Percentiles rank a stretch among this genome's conserved stretches.
Conservation (phyloP, 805 yeast species). For the Yamadazyma laniorum region DNA sequence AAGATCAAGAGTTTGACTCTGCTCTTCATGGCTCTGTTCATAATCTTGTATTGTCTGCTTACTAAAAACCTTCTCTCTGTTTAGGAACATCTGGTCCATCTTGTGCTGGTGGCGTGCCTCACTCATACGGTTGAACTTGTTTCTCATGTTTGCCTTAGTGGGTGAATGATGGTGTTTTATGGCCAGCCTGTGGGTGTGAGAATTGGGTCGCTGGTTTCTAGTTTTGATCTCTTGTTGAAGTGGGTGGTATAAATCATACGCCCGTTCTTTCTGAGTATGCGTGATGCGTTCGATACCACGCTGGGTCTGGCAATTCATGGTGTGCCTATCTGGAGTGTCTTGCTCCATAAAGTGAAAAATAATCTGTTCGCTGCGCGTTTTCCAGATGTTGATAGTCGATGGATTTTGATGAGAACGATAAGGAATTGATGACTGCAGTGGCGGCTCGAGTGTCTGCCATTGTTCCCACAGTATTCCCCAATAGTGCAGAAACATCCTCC, state of each 20-base stretch:
- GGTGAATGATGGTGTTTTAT: slow-evolving; percentile 10
- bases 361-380: too few relatives aligned
- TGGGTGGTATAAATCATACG: slow-evolving; percentile 11
- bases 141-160: slow-evolving; percentile 9
- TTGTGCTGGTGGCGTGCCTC: slow-evolving; percentile 25
- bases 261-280: slow-evolving; percentile 6
- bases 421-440: slow-evolving; percentile 14
- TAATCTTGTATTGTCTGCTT: slow-evolving; percentile 16
- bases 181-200: background rate
- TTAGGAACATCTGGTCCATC: slow-evolving; percentile 17
- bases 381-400: too few relatives aligned
- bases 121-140: slow-evolving; percentile 16
- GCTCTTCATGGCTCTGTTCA: slow-evolving; percentile 10
- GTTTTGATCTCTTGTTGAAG: slow-evolving; percentile 5
- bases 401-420: slow-evolving; percentile 17
- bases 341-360: too few relatives aligned
- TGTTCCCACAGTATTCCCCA: slow-evolving; percentile 12
- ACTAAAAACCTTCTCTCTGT: slow-evolving; percentile 19
- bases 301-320: background rate
- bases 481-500: background rate
- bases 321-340: too few relatives aligned
- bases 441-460: slow-evolving; percentile 13
- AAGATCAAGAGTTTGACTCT: slow-evolving; percentile 11
- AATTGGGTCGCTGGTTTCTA: slow-evolving; percentile 4
- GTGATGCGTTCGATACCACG: slow-evolving; percentile 3